Conservation (phyloP, 805 yeast species). For the Saturnispora gosingensis region DNA sequence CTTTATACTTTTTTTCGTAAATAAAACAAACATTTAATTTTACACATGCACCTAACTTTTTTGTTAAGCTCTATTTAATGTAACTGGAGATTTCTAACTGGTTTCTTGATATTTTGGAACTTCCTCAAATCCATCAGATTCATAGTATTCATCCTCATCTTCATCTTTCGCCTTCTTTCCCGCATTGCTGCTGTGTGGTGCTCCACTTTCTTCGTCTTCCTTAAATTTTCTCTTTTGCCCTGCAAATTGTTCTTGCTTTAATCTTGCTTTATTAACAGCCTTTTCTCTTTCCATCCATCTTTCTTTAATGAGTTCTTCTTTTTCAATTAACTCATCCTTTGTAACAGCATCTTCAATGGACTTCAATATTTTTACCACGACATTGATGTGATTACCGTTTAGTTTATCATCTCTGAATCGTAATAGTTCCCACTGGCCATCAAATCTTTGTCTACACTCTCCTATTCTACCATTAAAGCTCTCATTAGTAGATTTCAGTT, state of each 20-base stretch:
- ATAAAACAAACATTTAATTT: neutral
- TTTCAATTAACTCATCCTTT: conserved; percentile 59
- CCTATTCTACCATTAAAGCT: conserved; percentile 85
- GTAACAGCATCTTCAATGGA: conserved; percentile 83
- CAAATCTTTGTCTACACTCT: conserved; percentile 65
- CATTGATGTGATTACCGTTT: conserved; percentile 76
- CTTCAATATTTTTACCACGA: conserved; percentile 72
- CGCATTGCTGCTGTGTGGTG: neutral
- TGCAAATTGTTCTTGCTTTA: conserved; percentile 15
- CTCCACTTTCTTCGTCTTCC: neutral
- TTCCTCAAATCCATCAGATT: conserved; percentile 31
- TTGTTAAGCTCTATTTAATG: neutral
- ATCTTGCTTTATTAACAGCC: conserved; percentile 19
- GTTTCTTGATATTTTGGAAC: conserved; percentile 19
- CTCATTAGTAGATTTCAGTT: conserved; percentile 56
- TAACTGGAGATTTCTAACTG: neutral
- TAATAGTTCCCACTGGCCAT: conserved; percentile 71
- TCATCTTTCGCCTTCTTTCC: neutral
- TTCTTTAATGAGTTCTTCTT: conserved; percentile 46
- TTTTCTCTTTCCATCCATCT: conserved; percentile 55
- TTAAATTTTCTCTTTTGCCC: conserved; percentile 7
- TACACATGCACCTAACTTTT: neutral
- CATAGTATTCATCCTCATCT: conserved; percentile 19
- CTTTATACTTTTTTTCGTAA: neutral
- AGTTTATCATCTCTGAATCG: conserved; percentile 90